Evolutionary conservation across 257 asterid genomes (phyloP).

Genomic region (Paraleonurus japonicus): DNA sequence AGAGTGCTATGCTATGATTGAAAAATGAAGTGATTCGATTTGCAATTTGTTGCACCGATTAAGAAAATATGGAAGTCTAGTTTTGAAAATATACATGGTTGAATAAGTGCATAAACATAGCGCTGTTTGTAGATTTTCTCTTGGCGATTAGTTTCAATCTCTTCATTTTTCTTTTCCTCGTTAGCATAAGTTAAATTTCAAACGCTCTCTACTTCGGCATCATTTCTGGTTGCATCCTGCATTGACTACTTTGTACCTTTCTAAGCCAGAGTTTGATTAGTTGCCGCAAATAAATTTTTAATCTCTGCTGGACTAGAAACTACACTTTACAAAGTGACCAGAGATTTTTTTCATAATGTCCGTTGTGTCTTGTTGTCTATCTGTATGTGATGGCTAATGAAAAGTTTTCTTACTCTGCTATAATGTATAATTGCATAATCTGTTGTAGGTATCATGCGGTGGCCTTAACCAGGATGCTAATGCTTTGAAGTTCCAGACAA

Average conservation of each 20-base stretch:
- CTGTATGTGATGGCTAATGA: conserved; percentile 1
- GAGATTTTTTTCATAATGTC: background rate
- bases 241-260: background rate
- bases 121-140: background rate
- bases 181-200: background rate
- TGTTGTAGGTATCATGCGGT: conserved; percentile 44
- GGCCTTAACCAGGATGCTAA: conserved; percentile 29
- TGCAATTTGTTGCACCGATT: conserved; percentile 3
- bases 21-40: background rate
- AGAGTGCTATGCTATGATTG: background rate
- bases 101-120: background rate
- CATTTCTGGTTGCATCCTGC: background rate
- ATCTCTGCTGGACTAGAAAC: background rate
- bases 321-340: background rate
- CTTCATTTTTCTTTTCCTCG: background rate
- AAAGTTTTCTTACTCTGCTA: background rate
- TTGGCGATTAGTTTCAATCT: background rate
- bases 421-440: background rate
- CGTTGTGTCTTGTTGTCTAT: background rate
- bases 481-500: conserved; percentile 59
- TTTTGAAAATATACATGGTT: background rate
- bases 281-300: background rate
- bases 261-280: background rate
- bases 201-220: background rate
- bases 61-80: background rate